phyloP scores from a whole-genome alignment of 495 filamentous ascomycete species.

The Annulohypoxylon bovei region DNA sequence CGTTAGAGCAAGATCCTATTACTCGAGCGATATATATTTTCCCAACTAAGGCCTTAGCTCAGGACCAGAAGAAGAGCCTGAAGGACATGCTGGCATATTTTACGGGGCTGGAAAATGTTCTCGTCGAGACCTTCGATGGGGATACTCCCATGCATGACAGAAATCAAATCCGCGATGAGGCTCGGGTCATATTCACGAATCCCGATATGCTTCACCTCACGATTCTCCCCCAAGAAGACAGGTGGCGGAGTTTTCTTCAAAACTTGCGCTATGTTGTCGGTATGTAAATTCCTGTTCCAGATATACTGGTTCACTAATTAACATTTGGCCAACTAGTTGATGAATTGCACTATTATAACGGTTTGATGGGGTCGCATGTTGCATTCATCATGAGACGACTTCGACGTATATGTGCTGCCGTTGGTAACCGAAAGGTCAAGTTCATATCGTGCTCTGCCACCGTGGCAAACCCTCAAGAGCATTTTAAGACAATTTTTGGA shows the following conservation, averaged over 20 bases:
- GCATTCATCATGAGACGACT: slow-evolving; percentile 94
- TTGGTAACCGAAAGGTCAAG: slow-evolving; percentile 87
- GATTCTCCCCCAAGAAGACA: slow-evolving; percentile 89
- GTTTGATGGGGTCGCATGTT: slow-evolving; percentile 91
- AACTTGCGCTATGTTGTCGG: slow-evolving; percentile 91
- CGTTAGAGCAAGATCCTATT: slow-evolving; percentile 78
- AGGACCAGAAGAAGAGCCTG: slow-evolving; percentile 92
- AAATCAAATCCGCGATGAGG: slow-evolving; percentile 85
- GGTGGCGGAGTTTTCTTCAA: slow-evolving; percentile 88
- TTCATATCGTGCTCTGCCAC: slow-evolving; percentile 99
- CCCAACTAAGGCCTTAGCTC: slow-evolving; percentile 95
- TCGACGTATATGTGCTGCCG: slow-evolving; percentile 85
- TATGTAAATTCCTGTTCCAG: slow-evolving; percentile 41
- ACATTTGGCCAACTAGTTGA: slow-evolving; percentile 61
- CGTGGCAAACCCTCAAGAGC: slow-evolving; percentile 90
- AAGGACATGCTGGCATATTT: slow-evolving; percentile 85
- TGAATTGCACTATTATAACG: slow-evolving; percentile 96
- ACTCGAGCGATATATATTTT: slow-evolving; percentile 97
- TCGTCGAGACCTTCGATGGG: slow-evolving; percentile 95
- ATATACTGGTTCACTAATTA: background rate
- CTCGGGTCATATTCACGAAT: slow-evolving; percentile 95
- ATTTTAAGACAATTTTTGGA: slow-evolving; percentile 96
- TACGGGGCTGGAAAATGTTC: slow-evolving; percentile 73
- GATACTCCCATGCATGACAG: slow-evolving; percentile 87
- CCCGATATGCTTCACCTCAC: slow-evolving; percentile 98